A percentile compares a stretch with the other conserved stretches of the same genome.
Evolutionary conservation across 1,139 yeast genomes (phyloP).

Genomic region (Magnusiomyces ingens): DNA sequence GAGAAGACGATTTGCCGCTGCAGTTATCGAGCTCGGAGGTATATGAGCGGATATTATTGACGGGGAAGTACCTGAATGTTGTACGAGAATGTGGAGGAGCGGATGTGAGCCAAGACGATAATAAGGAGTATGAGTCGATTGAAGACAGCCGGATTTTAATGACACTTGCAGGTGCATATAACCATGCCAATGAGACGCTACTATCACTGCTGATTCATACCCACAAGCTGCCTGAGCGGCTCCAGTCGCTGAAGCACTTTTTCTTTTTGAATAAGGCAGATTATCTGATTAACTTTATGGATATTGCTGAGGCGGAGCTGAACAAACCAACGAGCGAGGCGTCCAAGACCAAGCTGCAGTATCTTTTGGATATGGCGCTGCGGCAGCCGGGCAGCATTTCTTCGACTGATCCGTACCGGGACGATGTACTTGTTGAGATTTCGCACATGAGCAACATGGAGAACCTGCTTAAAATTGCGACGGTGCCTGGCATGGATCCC

Average conservation of each 20-base stretch:
- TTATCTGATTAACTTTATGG: constrained; percentile 42
- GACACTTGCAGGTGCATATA: constrained; percentile 56
- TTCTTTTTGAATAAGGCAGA: constrained; percentile 53
- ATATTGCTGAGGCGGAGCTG: constrained; percentile 37
- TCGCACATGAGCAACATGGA: constrained; percentile 40
- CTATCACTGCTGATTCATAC: constrained; percentile 56
- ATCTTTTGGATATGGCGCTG: constrained; percentile 35
- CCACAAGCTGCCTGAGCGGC: constrained; percentile 42
- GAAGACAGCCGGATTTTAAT: constrained; percentile 52
- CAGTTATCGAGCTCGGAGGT: constrained; percentile 52
- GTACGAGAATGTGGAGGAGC: constrained; percentile 50
- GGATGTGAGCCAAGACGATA: constrained; percentile 26
- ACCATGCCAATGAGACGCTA: constrained; percentile 59
- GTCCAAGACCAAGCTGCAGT: constrained; percentile 38
- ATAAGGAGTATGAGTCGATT: constrained; percentile 37
- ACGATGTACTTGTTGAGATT: constrained; percentile 31
- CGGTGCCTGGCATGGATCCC: constrained; percentile 58
- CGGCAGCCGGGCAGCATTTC: constrained; percentile 39
- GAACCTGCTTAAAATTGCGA: constrained; percentile 57
- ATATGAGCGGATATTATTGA: constrained; percentile 60
- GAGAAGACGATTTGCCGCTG: constrained; percentile 68
- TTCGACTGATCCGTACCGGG: constrained; percentile 35
- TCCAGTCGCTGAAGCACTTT: constrained; percentile 42
- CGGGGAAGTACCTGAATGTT: constrained; percentile 82
- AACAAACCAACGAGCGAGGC: constrained; percentile 34